phyloP scores from a whole-genome alignment of 345 rosid species.

The Stellera chamaejasme region DNA sequence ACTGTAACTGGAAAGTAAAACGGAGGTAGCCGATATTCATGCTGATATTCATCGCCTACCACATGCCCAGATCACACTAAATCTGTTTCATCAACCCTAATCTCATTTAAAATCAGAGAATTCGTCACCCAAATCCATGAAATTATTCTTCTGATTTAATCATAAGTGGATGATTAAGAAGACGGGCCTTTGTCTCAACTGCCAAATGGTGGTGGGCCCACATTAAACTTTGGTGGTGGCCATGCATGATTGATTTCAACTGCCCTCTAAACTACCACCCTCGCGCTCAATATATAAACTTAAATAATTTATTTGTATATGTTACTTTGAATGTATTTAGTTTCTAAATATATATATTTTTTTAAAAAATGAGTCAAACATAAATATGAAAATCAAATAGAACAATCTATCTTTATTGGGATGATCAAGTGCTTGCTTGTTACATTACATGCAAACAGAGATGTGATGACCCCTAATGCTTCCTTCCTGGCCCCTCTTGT shows the following conservation, averaged over 20 bases:
- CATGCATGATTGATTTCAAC: constrained; percentile 2
- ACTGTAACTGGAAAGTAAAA: no score
- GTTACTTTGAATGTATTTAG: no score
- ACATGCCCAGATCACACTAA: constrained; percentile 19
- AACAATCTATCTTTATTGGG: neutral
- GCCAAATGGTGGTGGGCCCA: constrained; percentile 12
- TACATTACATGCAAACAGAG: neutral
- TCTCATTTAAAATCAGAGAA: neutral
- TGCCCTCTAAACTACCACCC: constrained; percentile 1
- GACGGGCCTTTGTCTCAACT: constrained; percentile 15
- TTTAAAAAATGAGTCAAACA: no score
- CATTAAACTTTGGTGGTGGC: neutral
- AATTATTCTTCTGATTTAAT: neutral
- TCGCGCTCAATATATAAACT: no score
- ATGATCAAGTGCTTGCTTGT: neutral
- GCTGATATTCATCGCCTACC: constrained; percentile 22
- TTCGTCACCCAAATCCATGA: no score
- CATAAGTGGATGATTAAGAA: neutral
- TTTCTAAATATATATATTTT: neutral
- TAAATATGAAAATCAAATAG: neutral
- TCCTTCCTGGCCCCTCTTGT: no score
- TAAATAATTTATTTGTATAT: no score
- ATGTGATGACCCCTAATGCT: neutral
- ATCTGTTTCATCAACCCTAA: no score
- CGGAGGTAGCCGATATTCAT: no score